phyloP scores from a whole-genome alignment of 2,329 filamentous ascomycete genomes.

The Trichoderma harzianum region DNA sequence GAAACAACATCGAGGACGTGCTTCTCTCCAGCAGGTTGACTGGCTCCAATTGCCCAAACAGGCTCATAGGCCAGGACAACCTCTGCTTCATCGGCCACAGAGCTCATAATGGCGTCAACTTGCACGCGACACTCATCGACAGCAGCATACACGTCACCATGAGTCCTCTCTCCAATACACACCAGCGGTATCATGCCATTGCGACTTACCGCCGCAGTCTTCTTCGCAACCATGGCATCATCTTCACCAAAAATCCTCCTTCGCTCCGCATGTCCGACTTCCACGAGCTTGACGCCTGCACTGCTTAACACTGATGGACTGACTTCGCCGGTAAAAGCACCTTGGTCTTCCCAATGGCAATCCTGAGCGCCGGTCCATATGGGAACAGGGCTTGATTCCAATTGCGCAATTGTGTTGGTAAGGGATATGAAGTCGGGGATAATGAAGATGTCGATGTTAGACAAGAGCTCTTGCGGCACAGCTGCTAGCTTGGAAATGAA shows the following conservation, averaged over 20 bases:
- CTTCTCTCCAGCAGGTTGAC: constrained; percentile 65
- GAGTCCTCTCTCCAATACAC: constrained; percentile 70
- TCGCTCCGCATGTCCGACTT: constrained; percentile 79
- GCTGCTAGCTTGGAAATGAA: constrained; percentile 47
- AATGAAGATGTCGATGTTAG: constrained; percentile 67
- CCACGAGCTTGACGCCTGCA: constrained; percentile 68
- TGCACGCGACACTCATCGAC: constrained; percentile 65
- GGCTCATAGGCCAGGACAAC: constrained; percentile 83
- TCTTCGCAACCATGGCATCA: constrained; percentile 63
- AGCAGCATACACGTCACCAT: constrained; percentile 51
- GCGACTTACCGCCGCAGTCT: constrained; percentile 64
- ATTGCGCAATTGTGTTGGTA: constrained; percentile 45
- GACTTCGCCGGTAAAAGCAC: constrained; percentile 75
- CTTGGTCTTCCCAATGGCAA: constrained; percentile 64
- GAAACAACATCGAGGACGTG: constrained; percentile 70
- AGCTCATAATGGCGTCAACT: constrained; percentile 59
- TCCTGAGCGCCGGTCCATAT: constrained; percentile 71
- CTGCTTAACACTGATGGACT: constrained; percentile 65
- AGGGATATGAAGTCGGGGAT: constrained; percentile 75
- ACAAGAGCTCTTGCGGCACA: constrained; percentile 38
- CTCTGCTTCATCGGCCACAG: constrained; percentile 59
- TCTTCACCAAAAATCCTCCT: constrained; percentile 70
- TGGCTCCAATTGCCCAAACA: constrained; percentile 82
- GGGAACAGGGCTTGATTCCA: constrained; percentile 39
- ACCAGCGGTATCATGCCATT: constrained; percentile 74